Evolutionary conservation across 805 yeast genomes (phyloP).

Genomic region (Yarrowia divulgata): DNA sequence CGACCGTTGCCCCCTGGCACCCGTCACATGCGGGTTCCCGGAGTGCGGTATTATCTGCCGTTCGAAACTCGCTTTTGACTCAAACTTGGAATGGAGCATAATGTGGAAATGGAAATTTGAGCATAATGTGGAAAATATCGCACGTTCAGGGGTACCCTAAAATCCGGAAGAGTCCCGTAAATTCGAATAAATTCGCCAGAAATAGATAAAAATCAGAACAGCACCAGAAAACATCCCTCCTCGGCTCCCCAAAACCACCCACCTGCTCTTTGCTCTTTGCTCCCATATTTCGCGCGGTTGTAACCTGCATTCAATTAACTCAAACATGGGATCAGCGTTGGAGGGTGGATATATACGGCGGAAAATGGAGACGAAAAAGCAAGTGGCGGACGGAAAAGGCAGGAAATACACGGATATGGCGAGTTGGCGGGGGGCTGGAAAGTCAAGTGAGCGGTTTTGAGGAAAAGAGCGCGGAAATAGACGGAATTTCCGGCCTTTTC

Average conservation of each 20-base stretch:
- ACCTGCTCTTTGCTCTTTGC: no score
- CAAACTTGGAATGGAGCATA: conserved; percentile 27
- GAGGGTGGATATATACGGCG: neutral
- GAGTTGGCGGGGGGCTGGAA: no score
- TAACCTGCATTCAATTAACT: neutral
- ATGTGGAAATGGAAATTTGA: no score
- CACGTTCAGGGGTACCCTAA: neutral
- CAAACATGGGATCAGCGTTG: conserved; percentile 8
- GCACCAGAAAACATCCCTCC: neutral
- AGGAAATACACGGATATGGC: no score
- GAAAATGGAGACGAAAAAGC: neutral
- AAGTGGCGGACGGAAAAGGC: no score
- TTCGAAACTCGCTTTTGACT: conserved; percentile 21
- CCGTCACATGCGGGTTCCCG: conserved; percentile 7
- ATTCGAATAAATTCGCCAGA: no score
- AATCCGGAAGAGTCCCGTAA: no score
- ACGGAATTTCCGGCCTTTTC: no score
- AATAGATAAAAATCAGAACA: neutral
- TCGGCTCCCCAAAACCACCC: no score
- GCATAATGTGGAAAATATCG: neutral
- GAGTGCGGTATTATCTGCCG: conserved; percentile 17
- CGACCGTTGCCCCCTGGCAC: neutral
- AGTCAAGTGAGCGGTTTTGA: no score
- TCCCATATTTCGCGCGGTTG: no score
- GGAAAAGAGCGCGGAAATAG: no score